Conservation (phyloP, 352 stramenopile genomes). For the Pythium graminicola region DNA sequence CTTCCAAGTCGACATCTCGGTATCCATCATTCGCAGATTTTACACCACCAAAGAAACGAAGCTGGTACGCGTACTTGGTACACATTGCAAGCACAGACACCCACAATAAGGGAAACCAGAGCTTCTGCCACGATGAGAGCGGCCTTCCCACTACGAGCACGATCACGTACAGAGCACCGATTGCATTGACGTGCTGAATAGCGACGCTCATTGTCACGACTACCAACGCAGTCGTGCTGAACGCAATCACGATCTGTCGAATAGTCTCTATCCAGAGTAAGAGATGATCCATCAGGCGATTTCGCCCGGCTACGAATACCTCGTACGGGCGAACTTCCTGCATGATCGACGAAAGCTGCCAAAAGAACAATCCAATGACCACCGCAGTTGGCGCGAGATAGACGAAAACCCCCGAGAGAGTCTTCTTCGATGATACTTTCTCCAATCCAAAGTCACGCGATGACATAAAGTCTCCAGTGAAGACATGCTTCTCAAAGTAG, state of each 20-base stretch:
- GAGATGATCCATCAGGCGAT: constrained; percentile 41
- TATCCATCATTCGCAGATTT: constrained; percentile 14
- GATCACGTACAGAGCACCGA: constrained; percentile 63
- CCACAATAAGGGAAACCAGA: constrained; percentile 81
- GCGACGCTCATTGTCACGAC: constrained; percentile 67
- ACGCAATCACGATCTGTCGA: constrained; percentile 59
- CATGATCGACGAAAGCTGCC: constrained; percentile 74
- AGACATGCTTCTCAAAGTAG: constrained; percentile 60
- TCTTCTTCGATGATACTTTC: constrained; percentile 46
- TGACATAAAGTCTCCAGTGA: constrained; percentile 64
- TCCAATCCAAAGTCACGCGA: constrained; percentile 68
- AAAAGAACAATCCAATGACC: constrained; percentile 73
- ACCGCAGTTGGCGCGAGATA: constrained; percentile 70
- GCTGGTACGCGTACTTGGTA: constrained; percentile 61
- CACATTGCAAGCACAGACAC: constrained; percentile 50
- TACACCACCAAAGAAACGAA: constrained; percentile 13
- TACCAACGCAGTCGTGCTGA: constrained; percentile 58
- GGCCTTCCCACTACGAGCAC: constrained; percentile 49
- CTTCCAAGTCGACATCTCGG: constrained; percentile 5
- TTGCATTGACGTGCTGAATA: constrained; percentile 50
- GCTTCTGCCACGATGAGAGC: constrained; percentile 50
- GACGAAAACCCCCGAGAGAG: constrained; percentile 67
- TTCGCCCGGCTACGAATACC: constrained; percentile 54
- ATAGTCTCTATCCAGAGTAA: constrained; percentile 50
- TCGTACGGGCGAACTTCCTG: constrained; percentile 56